phyloP scores from a whole-genome alignment of 169 alveolate species.

The Amoebophrya sp. region DNA sequence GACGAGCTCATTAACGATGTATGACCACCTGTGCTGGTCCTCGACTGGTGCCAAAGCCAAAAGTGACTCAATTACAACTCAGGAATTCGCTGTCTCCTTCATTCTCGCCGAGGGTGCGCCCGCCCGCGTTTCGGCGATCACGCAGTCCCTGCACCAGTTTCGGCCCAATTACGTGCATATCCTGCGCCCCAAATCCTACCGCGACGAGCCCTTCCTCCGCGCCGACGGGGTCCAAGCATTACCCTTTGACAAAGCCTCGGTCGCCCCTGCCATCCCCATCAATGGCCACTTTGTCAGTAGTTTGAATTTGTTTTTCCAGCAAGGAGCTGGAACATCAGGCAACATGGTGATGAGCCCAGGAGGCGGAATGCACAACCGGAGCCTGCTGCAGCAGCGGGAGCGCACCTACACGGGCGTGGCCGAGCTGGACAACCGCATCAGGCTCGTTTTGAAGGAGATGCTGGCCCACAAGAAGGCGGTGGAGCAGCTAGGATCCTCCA shows the following conservation, averaged over 20 bases:
- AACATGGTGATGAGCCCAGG: too few relatives aligned
- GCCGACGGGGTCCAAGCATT: not conserved
- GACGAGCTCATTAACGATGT: too few relatives aligned
- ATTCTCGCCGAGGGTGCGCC: not conserved
- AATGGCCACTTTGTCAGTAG: not conserved
- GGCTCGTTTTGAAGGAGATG: not conserved
- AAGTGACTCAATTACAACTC: too few relatives aligned
- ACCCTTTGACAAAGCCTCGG: not conserved
- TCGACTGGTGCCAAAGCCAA: too few relatives aligned
- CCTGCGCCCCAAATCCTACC: not conserved
- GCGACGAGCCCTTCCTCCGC: not conserved
- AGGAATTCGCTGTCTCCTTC: not conserved
- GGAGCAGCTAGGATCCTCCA: not conserved
- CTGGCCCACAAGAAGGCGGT: not conserved
- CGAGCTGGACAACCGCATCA: not conserved
- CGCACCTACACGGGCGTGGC: not conserved
- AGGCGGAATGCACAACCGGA: too few relatives aligned
- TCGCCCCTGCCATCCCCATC: not conserved
- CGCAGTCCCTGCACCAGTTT: not conserved
- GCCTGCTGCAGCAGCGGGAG: too few relatives aligned
- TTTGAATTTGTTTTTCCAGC: too few relatives aligned
- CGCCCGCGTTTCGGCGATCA: not conserved
- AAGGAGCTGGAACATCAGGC: too few relatives aligned
- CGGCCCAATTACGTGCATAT: not conserved
- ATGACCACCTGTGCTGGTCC: too few relatives aligned